A percentile compares a stretch with the other conserved stretches of the same genome.
phyloP scores from a whole-genome alignment of 306 rosid genomes.

The Carpinus viminea region DNA sequence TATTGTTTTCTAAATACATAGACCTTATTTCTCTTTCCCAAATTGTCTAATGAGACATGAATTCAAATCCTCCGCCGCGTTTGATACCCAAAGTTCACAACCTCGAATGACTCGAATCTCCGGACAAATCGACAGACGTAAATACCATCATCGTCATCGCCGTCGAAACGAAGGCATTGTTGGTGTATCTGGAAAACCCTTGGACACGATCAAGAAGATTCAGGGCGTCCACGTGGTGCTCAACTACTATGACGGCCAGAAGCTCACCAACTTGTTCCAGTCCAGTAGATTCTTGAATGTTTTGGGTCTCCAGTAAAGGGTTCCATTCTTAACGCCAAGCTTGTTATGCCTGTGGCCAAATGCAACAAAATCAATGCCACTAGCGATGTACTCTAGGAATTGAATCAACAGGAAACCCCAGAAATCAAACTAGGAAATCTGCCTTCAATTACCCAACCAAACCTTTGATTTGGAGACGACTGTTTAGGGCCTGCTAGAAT shows the following conservation, averaged over 20 bases:
- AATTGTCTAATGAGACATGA: too few species aligned
- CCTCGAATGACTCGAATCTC: slow-evolving; percentile 39
- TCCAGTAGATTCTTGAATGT: slow-evolving; percentile 45
- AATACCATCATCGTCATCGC: slow-evolving; percentile 51
- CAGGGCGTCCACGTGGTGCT: slow-evolving; percentile 38
- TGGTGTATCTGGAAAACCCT: slow-evolving; percentile 32
- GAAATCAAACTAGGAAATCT: too few species aligned
- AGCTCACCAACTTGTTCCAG: slow-evolving; percentile 47
- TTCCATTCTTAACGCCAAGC: background rate
- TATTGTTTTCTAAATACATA: too few species aligned
- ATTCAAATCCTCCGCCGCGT: too few species aligned
- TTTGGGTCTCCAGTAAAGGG: slow-evolving; percentile 48
- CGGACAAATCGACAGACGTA: slow-evolving; percentile 40
- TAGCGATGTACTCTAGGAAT: too few species aligned
- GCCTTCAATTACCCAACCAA: too few species aligned
- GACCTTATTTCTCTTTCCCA: too few species aligned
- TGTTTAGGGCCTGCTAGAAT: too few species aligned
- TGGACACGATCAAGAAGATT: slow-evolving; percentile 32
- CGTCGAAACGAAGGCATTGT: slow-evolving; percentile 27
- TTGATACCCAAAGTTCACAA: too few species aligned
- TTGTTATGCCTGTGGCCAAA: slow-evolving; percentile 36
- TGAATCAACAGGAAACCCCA: too few species aligned
- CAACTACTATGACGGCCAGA: slow-evolving; percentile 45
- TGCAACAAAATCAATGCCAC: too few species aligned
- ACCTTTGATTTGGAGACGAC: too few species aligned